Percentiles rank a stretch among this genome's conserved stretches.
phyloP scores from a whole-genome alignment of 495 filamentous ascomycete species.

The Penicillium turbatum region DNA sequence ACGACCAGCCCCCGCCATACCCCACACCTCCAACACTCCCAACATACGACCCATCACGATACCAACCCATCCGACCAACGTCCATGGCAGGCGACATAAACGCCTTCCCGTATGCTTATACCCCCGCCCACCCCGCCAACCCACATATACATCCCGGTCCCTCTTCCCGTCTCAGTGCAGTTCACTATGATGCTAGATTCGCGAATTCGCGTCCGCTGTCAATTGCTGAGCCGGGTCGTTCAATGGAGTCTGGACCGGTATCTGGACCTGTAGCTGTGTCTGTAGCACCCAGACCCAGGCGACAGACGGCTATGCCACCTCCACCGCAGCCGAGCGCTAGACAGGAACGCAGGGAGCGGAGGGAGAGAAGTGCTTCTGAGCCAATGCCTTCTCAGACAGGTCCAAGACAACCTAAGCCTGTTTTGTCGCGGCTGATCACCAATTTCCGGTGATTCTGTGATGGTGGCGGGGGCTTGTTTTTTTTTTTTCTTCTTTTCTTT shows the following conservation, averaged over 20 bases:
- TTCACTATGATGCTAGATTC: constrained; percentile 21
- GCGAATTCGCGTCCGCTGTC: constrained; percentile 15
- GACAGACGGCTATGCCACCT: constrained; percentile 14
- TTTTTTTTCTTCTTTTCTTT: neutral
- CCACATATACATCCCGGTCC: constrained; percentile 2
- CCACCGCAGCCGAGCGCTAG: constrained; percentile 1
- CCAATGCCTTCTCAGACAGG: constrained; percentile 15
- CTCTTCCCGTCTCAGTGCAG: constrained; percentile 23
- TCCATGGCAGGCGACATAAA: constrained; percentile 3
- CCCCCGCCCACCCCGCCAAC: neutral
- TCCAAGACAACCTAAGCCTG: constrained; percentile 33
- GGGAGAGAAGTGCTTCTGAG: constrained; percentile 25
- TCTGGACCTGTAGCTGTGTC: neutral
- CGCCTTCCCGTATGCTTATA: constrained; percentile 4
- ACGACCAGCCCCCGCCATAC: constrained; percentile 20
- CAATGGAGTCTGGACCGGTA: neutral
- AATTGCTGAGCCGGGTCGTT: neutral
- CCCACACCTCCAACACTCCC: constrained; percentile 24
- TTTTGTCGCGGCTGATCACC: constrained; percentile 39
- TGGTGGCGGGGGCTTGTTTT: constrained; percentile 9
- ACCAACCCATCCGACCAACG: constrained; percentile 21
- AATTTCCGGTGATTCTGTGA: constrained; percentile 27
- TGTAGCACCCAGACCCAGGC: constrained; percentile 1
- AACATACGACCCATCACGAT: constrained; percentile 33
- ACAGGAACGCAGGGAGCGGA: neutral